Evolutionary conservation across 208 protist genomes (phyloP).

Genomic region (Trypanosoma lewisi): DNA sequence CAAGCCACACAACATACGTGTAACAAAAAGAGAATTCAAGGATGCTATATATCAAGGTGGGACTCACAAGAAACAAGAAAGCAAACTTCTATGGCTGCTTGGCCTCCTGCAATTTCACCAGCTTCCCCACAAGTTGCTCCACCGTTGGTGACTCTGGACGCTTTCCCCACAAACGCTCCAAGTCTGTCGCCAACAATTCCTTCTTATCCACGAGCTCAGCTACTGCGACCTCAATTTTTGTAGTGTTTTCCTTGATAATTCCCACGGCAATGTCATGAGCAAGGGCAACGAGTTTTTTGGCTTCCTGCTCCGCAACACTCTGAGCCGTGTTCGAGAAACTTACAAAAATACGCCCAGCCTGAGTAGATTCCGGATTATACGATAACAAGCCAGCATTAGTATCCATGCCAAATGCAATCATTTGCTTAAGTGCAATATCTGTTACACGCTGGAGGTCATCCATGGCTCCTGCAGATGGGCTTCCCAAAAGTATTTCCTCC

Average conservation of each 20-base stretch:
- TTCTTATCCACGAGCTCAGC: slow-evolving; percentile 70
- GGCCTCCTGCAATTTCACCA: slow-evolving; percentile 15
- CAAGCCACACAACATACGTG: too few relatives aligned
- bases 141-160: slow-evolving; percentile 64
- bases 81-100: slow-evolving; percentile 13
- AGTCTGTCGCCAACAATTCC: slow-evolving; percentile 69
- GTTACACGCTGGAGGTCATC: slow-evolving; percentile 88
- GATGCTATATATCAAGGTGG: not conserved
- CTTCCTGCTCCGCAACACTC: slow-evolving; percentile 71
- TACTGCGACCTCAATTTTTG: slow-evolving; percentile 59
- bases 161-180: slow-evolving; percentile 71
- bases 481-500: slow-evolving; percentile 85
- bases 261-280: slow-evolving; percentile 60
- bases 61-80: not conserved
- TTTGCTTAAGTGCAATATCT: slow-evolving; percentile 79
- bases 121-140: slow-evolving; percentile 43
- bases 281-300: slow-evolving; percentile 59
- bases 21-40: too few relatives aligned
- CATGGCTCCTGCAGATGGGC: slow-evolving; percentile 87
- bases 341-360: slow-evolving; percentile 77
- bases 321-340: slow-evolving; percentile 79
- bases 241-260: slow-evolving; percentile 48
- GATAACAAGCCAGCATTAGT: slow-evolving; percentile 63
- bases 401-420: slow-evolving; percentile 87
- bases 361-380: slow-evolving; percentile 82